Evolutionary conservation across 75 land plant genomes (phyloP), one percentile per base, ranked within the genome.

Genomic region (Cunninghamia lanceolata): DNA sequence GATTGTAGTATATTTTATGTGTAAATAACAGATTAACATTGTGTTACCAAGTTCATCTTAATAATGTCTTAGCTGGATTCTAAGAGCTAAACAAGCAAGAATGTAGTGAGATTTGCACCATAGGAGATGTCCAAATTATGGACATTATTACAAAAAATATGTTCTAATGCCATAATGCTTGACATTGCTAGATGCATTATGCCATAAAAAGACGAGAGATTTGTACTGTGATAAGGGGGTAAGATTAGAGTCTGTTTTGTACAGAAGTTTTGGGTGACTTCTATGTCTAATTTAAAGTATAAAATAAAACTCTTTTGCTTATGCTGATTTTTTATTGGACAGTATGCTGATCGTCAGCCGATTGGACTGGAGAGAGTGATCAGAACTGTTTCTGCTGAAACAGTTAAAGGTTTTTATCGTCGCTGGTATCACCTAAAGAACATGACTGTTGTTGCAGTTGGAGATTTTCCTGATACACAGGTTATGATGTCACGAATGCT

Each of bases 301-400:
- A 3, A 21, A n/a, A 4, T 50, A n/a, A 19, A 79, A 28, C 47
- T 42, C 28, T 66, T 39, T 16, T 83, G 34, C 84, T 68, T 54
- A 38, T 63, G 28, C 78, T 81, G 19, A 15, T 89, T 25, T 40
- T 77, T 38, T 59, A 43, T 66, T 88, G 92, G 85, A 16, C 93
- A 98, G 99, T 98, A 98, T 91, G 99, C 97, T 82, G 97, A 96
- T 14, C 91, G 99, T 16, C 91, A 92, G 85, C 99, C 99, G 28
- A 98, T 98, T 94, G 99, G 99, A 45, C 87, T 93, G 70, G 99
- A 98, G 82, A 96, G 95, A 85, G 97, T 96, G 21, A 98, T 98
- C 36, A 88, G 94, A 56, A 94, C 91, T 3, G 99, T 95, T 43
- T 85, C 94, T 83, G 85, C 92, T 76, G 90, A 96, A 73, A 85